Evolutionary conservation across 176 grass and related monocot species (phyloP), one percentile per base, ranked within the genome.

Genomic region (Aegilops bicornis): DNA sequence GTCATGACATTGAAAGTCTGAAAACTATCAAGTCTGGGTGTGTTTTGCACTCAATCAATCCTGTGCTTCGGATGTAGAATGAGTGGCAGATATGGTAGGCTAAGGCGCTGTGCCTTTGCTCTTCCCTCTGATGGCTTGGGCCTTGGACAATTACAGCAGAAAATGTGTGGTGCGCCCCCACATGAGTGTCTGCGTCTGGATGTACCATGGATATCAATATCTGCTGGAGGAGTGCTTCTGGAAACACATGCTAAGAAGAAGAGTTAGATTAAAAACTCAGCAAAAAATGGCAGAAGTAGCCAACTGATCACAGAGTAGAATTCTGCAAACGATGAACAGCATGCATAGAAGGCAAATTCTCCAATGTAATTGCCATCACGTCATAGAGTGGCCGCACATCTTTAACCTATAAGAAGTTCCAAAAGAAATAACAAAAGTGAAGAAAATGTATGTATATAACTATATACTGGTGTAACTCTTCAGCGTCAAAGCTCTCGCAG

Each of bases 91-190:
- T 33, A 33, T 33, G 32, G 32, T 33, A 33, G 40, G 9, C 40
- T 42, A 42, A 42, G 40, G 40, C 40, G 40, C 2, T 42, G 40
- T 42, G 40, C 9, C 40, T 42, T 42, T 42, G 40, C 40, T 42
- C 40, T 42, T 27, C 89, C 82, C 92, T 92, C 29, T 81, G 88
- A 88, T 93, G 82, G 82, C 81, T 91, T 90, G 89, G 85, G 54
- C 89, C 90, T 88, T 74, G 87, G 80, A 92, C 90, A 87, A 99
- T 82, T 82, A 94, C 82, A 24, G 92, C 91, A 3, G 94, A 89
- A 88, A 96, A 99, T 62, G 96, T 92, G 64, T 94, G 92, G 78
- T 99, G 97, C 13, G 94, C 94, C 47, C 94, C 97, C 27, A 96
- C 88, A 85, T 94, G 93, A 76, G 90, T 94, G 87, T 99, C 92